Evolutionary conservation across 2,329 filamentous ascomycete genomes (phyloP), one percentile per base, ranked within the genome.

Genomic region (Fusarium agapanthi): DNA sequence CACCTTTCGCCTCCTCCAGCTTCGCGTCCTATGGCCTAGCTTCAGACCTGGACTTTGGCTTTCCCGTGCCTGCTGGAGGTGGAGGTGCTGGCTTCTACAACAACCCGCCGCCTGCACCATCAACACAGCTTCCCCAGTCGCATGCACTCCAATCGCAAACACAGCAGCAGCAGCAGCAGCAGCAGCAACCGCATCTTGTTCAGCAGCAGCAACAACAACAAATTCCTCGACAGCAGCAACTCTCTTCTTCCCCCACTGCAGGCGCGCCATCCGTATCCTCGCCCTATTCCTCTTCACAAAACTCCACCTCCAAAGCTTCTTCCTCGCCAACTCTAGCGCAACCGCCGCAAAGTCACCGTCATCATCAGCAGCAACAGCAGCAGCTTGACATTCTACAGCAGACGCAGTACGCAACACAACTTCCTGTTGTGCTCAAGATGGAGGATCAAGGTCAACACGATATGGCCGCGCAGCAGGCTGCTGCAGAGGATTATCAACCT

Each of bases 401-500:
- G 45, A 35, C 71, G 28, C 74, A 73, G 50, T 67, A 71, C 63
- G 26, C 55, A 38, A 32, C 73, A 28, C 59, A 66, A 38, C n/a
- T 38, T 24, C 11, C 67, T 41, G 43, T 68, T 34, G 56, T 69
- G 44, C 67, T 75, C 58, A 79, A 72, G 65, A 83, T 83, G 81
- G 80, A 82, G 41, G 79, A 79, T 22, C 76, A 79, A 56, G 73
- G 75, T 28, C 74, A 78, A 58, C 81, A 85, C 72, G 87, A 87
- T 69, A 81, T 90, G 59, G 85, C 84, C 44, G 88, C 88, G 58
- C 89, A 91, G 79, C 88, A 91, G 79, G 88, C 87, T 51, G 86
- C 89, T 35, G 89, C 89, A 15, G 83, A 86, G 62, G 86, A 88
- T 43, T 91, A 89, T 77, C 86, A 88, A 67, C 88, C 89, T 12